Base-by-base conservation (phyloP, 2,329 filamentous ascomycete genomes). In the Podosphaera aphanis region DNA sequence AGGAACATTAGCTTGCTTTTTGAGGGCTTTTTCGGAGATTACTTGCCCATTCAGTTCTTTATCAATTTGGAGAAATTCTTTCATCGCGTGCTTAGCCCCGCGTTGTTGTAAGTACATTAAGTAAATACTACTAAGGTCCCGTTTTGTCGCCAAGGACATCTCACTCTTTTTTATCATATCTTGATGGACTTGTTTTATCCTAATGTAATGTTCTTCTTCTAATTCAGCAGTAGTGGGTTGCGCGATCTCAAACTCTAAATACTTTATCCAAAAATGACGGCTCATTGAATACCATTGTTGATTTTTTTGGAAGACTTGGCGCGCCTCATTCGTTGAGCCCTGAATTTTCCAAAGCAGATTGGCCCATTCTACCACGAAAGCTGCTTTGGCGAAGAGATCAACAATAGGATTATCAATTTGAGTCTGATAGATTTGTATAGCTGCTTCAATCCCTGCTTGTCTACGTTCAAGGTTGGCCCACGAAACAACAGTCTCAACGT, bases 311-410 rank as follows among this genome's bases (percentile, higher is more conserved):
- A 88, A 95, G 0, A 93, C 74, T 45, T 79, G 73, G 23, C 90
- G 80, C 35, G 86, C 86, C 55, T 88, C 83, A 8, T 83, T 78
- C 0, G 75, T 67, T 0, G 77, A 79, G 15, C 83, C 82, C 65
- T 88, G 86, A 58, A 79, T 74, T 63, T 85, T 90, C 83, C 84
- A 94, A 38, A 93, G 59, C 46, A 95, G 66, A 21, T 73, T 70
- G 1, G 88, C 88, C 81, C 85, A 93, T 57, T 93, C 83, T 0
- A 82, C 82, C 36, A 92, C 82, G 25, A 95, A 68, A 1, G 83
- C 78, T 7, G 86, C 86, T 61, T 93, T 93, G 44, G 83, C 79
- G 54, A 80, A 81, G 45, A 81, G 68, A 51, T 85, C 79, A 45
- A 80, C 76, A 10, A 75, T 67, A 1, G 75, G 69, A 2, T 74